Percentiles rank a stretch among this genome's conserved stretches.
Evolutionary conservation across 371 early-diverging fungal species (phyloP).

Genomic region (Syncephalastrum sp.): DNA sequence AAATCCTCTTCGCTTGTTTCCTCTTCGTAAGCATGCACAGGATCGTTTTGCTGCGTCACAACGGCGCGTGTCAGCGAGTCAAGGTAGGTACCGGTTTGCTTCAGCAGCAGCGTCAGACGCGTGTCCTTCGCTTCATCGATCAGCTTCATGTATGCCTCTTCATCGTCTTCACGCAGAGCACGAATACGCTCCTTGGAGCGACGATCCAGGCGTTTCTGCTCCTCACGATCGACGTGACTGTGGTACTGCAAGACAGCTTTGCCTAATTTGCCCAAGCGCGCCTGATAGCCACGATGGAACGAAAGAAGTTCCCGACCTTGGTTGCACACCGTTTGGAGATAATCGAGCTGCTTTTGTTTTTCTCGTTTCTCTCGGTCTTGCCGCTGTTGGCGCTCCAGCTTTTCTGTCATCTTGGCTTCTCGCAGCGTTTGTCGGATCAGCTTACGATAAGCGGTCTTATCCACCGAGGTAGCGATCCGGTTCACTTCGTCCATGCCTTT

Average conservation of each 20-base stretch:
- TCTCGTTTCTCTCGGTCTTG: slow-evolving; percentile 87
- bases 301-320: slow-evolving; percentile 75
- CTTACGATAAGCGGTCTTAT: slow-evolving; percentile 77
- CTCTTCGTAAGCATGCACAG: slow-evolving; percentile 35
- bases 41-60: slow-evolving; percentile 74
- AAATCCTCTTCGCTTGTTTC: slow-evolving; percentile 24
- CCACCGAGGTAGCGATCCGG: slow-evolving; percentile 76
- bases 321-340: slow-evolving; percentile 69
- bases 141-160: slow-evolving; percentile 93
- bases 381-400: slow-evolving; percentile 88
- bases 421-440: slow-evolving; percentile 89
- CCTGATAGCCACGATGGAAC: slow-evolving; percentile 71
- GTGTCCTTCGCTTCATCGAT: slow-evolving; percentile 95
- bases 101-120: slow-evolving; percentile 89
- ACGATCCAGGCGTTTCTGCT: slow-evolving; percentile 80
- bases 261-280: slow-evolving; percentile 72
- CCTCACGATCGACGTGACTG: slow-evolving; percentile 85
- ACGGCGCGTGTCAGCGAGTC: slow-evolving; percentile 77
- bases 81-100: slow-evolving; percentile 89
- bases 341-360: slow-evolving; percentile 81
- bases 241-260: slow-evolving; percentile 77
- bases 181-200: slow-evolving; percentile 91
- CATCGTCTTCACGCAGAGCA: slow-evolving; percentile 94
- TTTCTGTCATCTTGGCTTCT: slow-evolving; percentile 92
- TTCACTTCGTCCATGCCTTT: slow-evolving; percentile 66